phyloP scores from a whole-genome alignment of 345 rosid genomes.

The Eucalyptus regnans region DNA sequence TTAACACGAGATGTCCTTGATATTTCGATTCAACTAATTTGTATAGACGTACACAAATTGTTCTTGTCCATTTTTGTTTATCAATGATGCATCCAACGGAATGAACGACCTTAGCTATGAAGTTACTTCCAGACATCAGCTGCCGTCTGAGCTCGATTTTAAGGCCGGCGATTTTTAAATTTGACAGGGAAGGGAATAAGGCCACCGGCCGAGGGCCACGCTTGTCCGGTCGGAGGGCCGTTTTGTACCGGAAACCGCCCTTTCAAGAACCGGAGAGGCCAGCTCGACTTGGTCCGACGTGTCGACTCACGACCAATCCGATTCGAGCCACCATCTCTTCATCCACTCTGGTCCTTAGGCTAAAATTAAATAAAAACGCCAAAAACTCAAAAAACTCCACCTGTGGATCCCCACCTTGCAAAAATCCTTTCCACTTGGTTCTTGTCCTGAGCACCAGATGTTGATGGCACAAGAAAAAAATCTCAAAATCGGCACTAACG shows the following conservation, averaged over 20 bases:
- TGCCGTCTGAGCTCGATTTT: background rate
- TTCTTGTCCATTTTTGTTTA: background rate
- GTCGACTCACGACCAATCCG: background rate
- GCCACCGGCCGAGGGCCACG: background rate
- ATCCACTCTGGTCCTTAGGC: background rate
- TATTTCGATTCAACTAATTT: background rate
- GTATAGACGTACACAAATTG: too few relatives aligned
- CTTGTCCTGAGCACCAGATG: background rate
- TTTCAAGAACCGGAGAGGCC: background rate
- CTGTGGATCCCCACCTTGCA: background rate
- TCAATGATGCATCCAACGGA: background rate
- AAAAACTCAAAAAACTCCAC: background rate
- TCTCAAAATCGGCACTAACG: rapidly evolving
- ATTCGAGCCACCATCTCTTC: background rate
- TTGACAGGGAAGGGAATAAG: background rate
- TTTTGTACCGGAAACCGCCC: background rate
- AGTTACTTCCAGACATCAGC: background rate
- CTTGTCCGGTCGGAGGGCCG: background rate
- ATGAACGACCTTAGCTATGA: background rate
- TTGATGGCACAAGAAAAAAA: background rate
- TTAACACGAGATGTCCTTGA: rapidly evolving
- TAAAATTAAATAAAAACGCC: rapidly evolving
- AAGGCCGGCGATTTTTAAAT: background rate
- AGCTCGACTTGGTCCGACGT: background rate
- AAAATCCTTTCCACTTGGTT: background rate